Conservation (phyloP, 129 eudicot species). For the Oenanthe sinensis region DNA sequence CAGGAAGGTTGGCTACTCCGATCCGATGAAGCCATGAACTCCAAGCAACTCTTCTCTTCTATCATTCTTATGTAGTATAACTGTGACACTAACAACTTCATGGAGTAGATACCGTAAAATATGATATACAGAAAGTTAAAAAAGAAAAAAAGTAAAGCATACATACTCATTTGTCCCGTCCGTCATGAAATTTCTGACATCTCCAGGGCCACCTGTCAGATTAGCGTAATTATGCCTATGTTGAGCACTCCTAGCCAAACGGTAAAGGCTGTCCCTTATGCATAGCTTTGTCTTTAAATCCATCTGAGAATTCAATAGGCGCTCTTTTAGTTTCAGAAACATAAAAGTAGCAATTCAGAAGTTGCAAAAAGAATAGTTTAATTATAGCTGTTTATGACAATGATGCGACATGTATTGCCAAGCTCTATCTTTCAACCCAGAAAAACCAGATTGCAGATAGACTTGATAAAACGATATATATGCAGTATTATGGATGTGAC, state of each 20-base stretch:
- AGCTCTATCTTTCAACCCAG: background rate
- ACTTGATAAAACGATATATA: background rate
- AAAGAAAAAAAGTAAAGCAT: constrained; percentile 13
- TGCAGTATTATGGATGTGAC: background rate
- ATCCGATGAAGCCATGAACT: too few species aligned
- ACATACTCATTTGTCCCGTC: constrained; percentile 47
- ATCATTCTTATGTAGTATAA: background rate
- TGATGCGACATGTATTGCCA: background rate
- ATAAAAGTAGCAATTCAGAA: background rate
- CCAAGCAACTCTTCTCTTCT: background rate
- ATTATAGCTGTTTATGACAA: background rate
- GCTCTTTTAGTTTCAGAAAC: background rate
- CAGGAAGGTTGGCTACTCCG: too few species aligned
- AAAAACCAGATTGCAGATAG: background rate
- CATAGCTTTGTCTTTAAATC: constrained; percentile 74
- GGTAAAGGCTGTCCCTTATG: constrained; percentile 87
- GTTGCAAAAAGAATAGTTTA: background rate
- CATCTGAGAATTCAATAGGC: constrained; percentile 43
- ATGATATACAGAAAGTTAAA: constrained; percentile 4
- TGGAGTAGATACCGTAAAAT: background rate
- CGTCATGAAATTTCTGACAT: constrained; percentile 26
- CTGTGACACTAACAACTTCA: background rate
- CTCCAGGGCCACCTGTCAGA: constrained; percentile 22
- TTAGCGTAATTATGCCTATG: constrained; percentile 54
- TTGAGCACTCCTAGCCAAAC: constrained; percentile 85